Evolutionary conservation across 352 stramenopile genomes (phyloP).

Genomic region (Phytophthora sojae): DNA sequence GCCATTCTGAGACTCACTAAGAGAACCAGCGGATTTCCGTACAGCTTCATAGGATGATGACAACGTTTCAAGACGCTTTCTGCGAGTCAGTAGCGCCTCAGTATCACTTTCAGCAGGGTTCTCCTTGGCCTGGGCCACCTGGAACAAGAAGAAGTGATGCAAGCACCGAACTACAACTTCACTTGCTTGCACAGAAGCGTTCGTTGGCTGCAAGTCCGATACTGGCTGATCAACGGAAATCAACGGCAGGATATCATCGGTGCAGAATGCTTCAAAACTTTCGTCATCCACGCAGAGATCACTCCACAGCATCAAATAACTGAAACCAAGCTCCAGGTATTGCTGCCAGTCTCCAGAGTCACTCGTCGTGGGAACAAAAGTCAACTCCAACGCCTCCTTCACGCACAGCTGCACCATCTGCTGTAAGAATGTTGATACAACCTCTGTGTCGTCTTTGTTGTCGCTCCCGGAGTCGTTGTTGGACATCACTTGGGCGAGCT

Average conservation of each 20-base stretch:
- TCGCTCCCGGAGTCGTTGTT: conserved; percentile 8
- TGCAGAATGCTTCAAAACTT: conserved; percentile 49
- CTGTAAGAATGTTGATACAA: conserved; percentile 32
- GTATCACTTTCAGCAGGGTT: conserved; percentile 5
- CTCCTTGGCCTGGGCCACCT: conserved; percentile 36
- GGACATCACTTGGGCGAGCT: conserved; percentile 44
- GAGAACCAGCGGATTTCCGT: conserved; percentile 9
- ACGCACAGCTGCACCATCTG: conserved; percentile 53
- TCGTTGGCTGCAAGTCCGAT: neutral
- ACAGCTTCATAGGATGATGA: conserved; percentile 37
- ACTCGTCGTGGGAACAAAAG: neutral
- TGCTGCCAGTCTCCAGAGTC: conserved; percentile 25
- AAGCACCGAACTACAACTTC: conserved; percentile 38
- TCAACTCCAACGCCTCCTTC: conserved; percentile 32
- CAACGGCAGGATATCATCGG: conserved; percentile 38
- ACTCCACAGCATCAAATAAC: conserved; percentile 56
- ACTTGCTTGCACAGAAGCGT: conserved; percentile 8
- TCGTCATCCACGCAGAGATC: conserved; percentile 39
- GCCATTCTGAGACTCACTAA: conserved; percentile 1
- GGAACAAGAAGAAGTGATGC: conserved; percentile 61
- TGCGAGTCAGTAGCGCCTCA: conserved; percentile 19
- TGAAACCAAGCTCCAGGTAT: conserved; percentile 53
- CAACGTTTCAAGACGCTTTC: conserved; percentile 33
- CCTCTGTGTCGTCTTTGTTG: conserved; percentile 9
- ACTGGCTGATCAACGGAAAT: conserved; percentile 15